A percentile compares a stretch with the other conserved stretches of the same genome.
These are phyloP conservation scores for Botrytis medusae DNA, from an alignment of 2,329 filamentous ascomycete genomes.

Conservation along the genomic window DNA sequence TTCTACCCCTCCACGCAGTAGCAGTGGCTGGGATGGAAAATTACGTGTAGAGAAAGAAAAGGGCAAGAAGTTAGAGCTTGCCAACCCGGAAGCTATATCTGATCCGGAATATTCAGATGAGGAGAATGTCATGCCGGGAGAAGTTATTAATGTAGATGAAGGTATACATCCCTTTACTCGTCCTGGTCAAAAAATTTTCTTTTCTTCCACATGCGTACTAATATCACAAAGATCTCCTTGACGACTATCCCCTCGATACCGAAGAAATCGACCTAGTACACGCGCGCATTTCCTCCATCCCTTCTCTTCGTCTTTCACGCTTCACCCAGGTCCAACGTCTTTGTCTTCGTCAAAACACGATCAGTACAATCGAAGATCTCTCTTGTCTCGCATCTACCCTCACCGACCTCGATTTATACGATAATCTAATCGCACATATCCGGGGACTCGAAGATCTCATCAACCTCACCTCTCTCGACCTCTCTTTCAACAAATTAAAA, in stretches of 20 bases:
- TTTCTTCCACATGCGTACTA: constrained; percentile 13
- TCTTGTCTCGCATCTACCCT: constrained; percentile 64
- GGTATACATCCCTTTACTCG: constrained; percentile 47
- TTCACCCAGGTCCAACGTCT: constrained; percentile 75
- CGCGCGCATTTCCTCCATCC: constrained; percentile 75
- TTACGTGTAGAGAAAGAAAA: constrained; percentile 59
- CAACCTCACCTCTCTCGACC: constrained; percentile 75
- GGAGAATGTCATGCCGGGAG: constrained; percentile 65
- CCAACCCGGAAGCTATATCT: constrained; percentile 78
- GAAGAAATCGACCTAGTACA: constrained; percentile 91
- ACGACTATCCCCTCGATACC: constrained; percentile 58
- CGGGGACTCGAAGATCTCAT: constrained; percentile 76
- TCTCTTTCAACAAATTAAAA: constrained; percentile 99
- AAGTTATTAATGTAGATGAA: constrained; percentile 80
- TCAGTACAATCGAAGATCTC: constrained; percentile 77
- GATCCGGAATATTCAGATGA: constrained; percentile 84
- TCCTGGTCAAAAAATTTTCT: not conserved
- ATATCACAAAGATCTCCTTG: constrained; percentile 53
- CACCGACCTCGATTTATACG: constrained; percentile 88
- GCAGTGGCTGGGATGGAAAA: constrained; percentile 82
- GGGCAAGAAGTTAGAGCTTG: constrained; percentile 61
- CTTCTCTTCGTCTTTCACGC: constrained; percentile 75
- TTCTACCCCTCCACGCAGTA: constrained; percentile 47
- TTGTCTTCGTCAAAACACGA: constrained; percentile 90
- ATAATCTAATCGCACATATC: constrained; percentile 89